A percentile compares a stretch with the other conserved stretches of the same genome.
Conservation (phyloP, 1,284 basidiomycete species). For the Phenoliferia sp. region DNA sequence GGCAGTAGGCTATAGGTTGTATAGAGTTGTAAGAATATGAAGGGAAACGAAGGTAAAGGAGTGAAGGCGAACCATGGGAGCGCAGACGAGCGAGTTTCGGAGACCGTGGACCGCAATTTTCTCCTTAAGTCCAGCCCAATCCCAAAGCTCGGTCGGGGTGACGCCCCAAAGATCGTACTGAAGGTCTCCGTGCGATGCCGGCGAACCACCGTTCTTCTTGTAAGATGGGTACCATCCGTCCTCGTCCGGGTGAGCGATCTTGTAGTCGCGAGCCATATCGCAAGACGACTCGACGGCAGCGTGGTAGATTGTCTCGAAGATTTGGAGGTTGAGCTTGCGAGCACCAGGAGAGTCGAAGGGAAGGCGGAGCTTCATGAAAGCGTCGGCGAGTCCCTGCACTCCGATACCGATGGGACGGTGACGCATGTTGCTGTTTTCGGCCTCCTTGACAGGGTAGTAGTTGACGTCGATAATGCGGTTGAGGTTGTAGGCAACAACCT, state of each 20-base stretch:
- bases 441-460: constrained; percentile 86
- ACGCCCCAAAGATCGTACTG: constrained; percentile 97
- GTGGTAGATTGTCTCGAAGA: constrained; percentile 99
- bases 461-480: constrained; percentile 93
- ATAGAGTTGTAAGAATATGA: background rate
- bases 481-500: constrained; percentile 87
- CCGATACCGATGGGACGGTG: constrained; percentile 97
- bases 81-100: constrained; percentile 87
- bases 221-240: constrained; percentile 89
- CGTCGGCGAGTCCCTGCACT: constrained; percentile 95
- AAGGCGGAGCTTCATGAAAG: constrained; percentile 95
- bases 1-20: constrained; percentile 71
- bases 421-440: constrained; percentile 89
- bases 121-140: constrained; percentile 84
- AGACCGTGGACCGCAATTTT: constrained; percentile 83
- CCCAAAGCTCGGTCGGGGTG: constrained; percentile 89
- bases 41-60: background rate
- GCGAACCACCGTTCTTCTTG: constrained; percentile 62
- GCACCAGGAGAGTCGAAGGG: constrained; percentile 91
- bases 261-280: constrained; percentile 63
- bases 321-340: constrained; percentile 83
- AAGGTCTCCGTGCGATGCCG: constrained; percentile 79
- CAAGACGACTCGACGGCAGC: constrained; percentile 86
- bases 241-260: constrained; percentile 42
- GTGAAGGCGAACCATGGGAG: constrained; percentile 64